These are phyloP conservation scores for Orbilia quercus DNA, from an alignment of 2,329 filamentous ascomycete species.

Conservation along the genomic window DNA sequence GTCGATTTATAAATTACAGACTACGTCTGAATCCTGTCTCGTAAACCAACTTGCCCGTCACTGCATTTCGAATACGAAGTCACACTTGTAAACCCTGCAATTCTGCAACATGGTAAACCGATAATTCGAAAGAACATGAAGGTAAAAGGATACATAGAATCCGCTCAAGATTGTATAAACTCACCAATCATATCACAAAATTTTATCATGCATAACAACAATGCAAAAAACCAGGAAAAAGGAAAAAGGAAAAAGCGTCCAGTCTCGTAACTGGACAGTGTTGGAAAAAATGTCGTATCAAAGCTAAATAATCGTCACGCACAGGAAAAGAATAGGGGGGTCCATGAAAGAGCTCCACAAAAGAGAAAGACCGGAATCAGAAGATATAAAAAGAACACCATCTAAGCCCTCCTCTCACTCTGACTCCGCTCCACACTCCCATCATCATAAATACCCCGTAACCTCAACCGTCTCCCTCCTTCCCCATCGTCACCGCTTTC, in stretches of 20 bases:
- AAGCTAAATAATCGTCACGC: not conserved
- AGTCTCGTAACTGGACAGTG: not conserved
- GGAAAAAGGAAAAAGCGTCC: not conserved
- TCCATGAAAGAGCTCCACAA: not conserved
- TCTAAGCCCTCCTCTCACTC: conserved; percentile 24
- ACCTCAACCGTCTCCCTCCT: conserved; percentile 7
- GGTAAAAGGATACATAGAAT: too few relatives aligned
- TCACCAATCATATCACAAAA: not conserved
- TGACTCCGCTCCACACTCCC: conserved; percentile 2
- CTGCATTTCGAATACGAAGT: too few relatives aligned
- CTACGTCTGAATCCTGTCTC: too few relatives aligned
- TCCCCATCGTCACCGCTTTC: conserved; percentile 13
- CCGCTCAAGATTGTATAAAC: not conserved
- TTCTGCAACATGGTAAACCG: too few relatives aligned
- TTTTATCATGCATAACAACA: not conserved
- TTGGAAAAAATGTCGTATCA: not conserved
- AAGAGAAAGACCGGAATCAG: not conserved
- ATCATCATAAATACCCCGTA: conserved; percentile 1
- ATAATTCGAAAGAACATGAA: too few relatives aligned
- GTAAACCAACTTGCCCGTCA: too few relatives aligned
- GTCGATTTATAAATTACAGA: too few relatives aligned
- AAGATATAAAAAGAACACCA: not conserved
- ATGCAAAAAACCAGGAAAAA: not conserved
- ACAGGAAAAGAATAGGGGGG: not conserved
- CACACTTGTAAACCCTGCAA: too few relatives aligned